Base-by-base conservation (phyloP, 345 rosid species). In the Lepidium aucheri region DNA sequence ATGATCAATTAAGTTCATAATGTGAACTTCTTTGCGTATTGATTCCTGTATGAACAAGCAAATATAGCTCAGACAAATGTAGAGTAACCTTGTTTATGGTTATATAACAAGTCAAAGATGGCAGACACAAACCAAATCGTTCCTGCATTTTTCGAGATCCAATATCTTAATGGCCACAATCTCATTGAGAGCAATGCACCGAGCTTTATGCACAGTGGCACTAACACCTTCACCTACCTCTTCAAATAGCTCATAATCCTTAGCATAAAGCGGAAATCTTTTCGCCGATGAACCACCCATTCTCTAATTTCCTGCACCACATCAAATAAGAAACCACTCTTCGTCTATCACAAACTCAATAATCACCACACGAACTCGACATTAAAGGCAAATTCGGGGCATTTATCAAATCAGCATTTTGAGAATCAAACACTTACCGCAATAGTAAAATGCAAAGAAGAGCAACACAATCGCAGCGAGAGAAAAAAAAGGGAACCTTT, bases 191-290 rank as follows among this genome's bases (percentile, higher is more conserved):
- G 89, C 86, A 73, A 86, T 70, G 77, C 97, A 90, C 4, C 83
- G 87, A 65, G 95, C 95, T 78, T 84, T 84, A 45, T 75, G 73
- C 26, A 90, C 97, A 24, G 83, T 80, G 65, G 97, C 95, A 36
- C 95, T 87, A 60, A 86, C 92, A 66, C 97, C 95, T 76, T 87
- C 90, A 10, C 97, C 97, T 20, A 87, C 86, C 41, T 86, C 95
- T 76, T 90, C 95, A 41, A 83, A 90, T 28, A 84, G 74, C 63
- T 76, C 84, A 44, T 90, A 90, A 43, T 87, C 95, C 17, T 82
- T 83, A 15, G 90, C 85, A 68, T 43, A 53, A 4, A 83, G 76
- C 13, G 97, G 92, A 69, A 63, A 87, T 69, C 72, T 80, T 72
- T 83, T 90, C 58, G 79, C 85, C 17, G 79, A 60, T 38, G 53